A percentile compares a stretch with the other conserved stretches of the same genome.
Evolutionary conservation across 768 basidiomycete species (phyloP).

Genomic region (Exidia glandulosa): DNA sequence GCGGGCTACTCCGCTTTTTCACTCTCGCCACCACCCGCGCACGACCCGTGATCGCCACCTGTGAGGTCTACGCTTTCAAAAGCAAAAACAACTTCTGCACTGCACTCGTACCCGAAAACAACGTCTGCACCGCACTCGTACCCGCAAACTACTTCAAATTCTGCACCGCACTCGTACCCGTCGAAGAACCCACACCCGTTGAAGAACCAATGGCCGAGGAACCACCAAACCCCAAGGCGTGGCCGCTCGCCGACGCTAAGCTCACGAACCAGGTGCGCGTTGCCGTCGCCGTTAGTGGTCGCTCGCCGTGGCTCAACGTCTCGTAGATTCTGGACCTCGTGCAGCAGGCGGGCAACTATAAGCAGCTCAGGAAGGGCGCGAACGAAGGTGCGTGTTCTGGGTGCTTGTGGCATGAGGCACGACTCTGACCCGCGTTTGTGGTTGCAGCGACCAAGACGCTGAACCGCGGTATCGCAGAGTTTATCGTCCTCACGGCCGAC

Average conservation of each 20-base stretch:
- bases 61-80: no score
- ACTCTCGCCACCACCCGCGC: no score
- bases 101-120: no score
- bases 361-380: constrained; percentile 97
- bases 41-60: no score
- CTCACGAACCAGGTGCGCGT: constrained; percentile 77
- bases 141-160: no score
- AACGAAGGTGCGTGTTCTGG: no score
- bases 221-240: constrained; percentile 62
- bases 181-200: no score
- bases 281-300: neutral
- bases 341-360: constrained; percentile 93
- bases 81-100: no score
- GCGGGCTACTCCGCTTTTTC: no score
- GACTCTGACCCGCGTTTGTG: neutral
- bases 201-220: constrained; percentile 50
- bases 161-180: no score
- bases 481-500: constrained; percentile 92
- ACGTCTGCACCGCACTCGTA: no score
- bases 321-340: constrained; percentile 86
- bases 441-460: constrained; percentile 92
- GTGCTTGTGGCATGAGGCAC: no score
- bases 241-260: constrained; percentile 74
- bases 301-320: neutral
- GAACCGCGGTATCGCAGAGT: constrained; percentile 95